A percentile compares a stretch with the other conserved stretches of the same genome.
Conservation (phyloP, 2,329 filamentous ascomycete genomes). For the Hypoxylon sp. region DNA sequence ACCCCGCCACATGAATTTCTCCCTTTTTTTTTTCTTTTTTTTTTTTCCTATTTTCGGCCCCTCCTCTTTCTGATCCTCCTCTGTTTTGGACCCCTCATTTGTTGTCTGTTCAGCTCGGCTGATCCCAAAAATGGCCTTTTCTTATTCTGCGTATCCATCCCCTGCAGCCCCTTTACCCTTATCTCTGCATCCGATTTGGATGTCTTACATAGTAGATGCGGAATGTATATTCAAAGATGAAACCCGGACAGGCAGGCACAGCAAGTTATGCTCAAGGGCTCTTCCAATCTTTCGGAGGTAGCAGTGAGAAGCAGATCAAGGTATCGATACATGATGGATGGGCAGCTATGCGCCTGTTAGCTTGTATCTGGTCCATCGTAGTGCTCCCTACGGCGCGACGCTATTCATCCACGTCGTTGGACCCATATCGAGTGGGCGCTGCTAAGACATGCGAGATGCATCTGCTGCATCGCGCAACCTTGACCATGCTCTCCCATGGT, state of each 20-base stretch:
- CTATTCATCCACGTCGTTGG: conserved; percentile 47
- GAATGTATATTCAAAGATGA: conserved; percentile 18
- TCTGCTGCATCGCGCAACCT: conserved; percentile 27
- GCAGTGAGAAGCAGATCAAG: conserved; percentile 35
- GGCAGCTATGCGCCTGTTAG: conserved; percentile 54
- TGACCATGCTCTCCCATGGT: conserved; percentile 16
- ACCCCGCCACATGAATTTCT: conserved; percentile 39
- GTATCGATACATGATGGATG: conserved; percentile 53
- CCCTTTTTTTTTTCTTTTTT: conserved; percentile 21
- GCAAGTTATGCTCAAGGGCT: conserved; percentile 17
- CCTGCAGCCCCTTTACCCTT: conserved; percentile 38
- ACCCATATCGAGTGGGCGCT: conserved; percentile 40
- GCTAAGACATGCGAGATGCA: conserved; percentile 46
- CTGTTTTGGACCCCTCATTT: conserved; percentile 26
- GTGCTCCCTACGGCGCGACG: conserved; percentile 32
- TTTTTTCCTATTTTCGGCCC: conserved; percentile 18
- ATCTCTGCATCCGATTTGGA: conserved; percentile 41
- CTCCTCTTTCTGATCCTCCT: conserved; percentile 28
- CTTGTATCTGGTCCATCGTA: conserved; percentile 40
- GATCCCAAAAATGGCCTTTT: conserved; percentile 20
- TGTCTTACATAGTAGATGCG: conserved; percentile 8
- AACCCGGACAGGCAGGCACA: conserved; percentile 26
- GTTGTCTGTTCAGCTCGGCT: conserved; percentile 17
- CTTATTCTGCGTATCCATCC: conserved; percentile 41
- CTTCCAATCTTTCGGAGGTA: conserved; percentile 12